These are phyloP conservation scores for Calonectria ilicicola DNA, from an alignment of 2,329 filamentous ascomycete genomes.

Conservation along the genomic window DNA sequence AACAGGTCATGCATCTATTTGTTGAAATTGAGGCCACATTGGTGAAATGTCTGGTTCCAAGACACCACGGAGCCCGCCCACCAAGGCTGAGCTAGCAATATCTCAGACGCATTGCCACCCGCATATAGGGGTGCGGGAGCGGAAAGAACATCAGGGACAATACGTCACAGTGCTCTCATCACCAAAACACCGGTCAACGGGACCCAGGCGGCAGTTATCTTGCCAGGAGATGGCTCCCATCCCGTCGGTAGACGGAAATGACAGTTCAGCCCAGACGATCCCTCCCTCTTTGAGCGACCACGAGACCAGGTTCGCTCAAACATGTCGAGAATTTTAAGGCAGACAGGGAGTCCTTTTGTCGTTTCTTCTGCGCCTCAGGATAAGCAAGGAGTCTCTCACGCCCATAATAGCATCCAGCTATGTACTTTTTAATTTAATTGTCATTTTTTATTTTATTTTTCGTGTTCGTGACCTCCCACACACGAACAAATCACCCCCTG, in stretches of 20 bases:
- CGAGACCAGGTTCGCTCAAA: slow-evolving; percentile 9
- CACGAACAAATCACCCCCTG: neutral
- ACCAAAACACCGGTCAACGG: slow-evolving; percentile 7
- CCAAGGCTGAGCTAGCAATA: neutral
- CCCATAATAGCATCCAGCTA: neutral
- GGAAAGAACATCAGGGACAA: neutral
- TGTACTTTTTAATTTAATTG: neutral
- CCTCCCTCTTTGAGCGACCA: neutral
- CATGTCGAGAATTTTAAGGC: neutral
- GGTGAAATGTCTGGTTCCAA: neutral
- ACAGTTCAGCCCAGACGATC: slow-evolving; percentile 7
- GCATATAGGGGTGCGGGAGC: neutral
- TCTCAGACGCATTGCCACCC: neutral
- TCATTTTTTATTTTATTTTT: neutral
- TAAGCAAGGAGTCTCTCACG: slow-evolving; percentile 1
- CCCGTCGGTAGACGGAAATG: slow-evolving; percentile 2
- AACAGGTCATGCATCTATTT: slow-evolving; percentile 2
- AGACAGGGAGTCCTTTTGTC: neutral
- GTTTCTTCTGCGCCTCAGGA: neutral
- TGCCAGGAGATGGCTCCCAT: neutral
- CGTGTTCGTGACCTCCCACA: neutral
- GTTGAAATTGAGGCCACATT: neutral
- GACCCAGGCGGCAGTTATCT: neutral
- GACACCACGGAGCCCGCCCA: neutral
- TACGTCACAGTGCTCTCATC: neutral